phyloP scores from a whole-genome alignment of 805 yeast genomes.

The Tetrapisispora arboricola region DNA sequence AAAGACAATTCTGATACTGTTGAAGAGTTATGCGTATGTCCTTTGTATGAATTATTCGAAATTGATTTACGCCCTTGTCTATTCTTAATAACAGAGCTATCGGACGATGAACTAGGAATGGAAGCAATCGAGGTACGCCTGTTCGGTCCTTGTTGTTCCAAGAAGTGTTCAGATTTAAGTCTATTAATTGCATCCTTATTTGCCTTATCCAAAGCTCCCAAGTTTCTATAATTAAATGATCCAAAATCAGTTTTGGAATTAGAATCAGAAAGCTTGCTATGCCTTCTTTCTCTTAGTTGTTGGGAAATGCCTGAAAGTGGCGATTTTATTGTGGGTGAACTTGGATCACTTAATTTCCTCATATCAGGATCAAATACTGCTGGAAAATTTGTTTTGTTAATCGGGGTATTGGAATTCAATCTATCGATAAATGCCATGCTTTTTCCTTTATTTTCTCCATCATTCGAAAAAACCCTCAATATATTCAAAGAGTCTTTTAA shows the following conservation, averaged over 20 bases:
- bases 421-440: background rate
- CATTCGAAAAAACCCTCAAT: background rate
- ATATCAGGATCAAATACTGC: constrained; percentile 23
- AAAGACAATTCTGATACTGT: constrained; percentile 18
- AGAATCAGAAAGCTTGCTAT: constrained; percentile 62
- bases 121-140: constrained; percentile 29
- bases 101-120: constrained; percentile 31
- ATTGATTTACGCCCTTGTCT: constrained; percentile 11
- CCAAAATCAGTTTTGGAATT: constrained; percentile 74
- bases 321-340: constrained; percentile 30
- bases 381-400: constrained; percentile 18
- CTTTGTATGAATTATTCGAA: constrained; percentile 15
- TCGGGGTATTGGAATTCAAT: background rate
- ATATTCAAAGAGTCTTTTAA: background rate
- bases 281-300: constrained; percentile 57
- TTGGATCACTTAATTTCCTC: constrained; percentile 23
- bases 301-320: constrained; percentile 43
- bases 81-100: constrained; percentile 12
- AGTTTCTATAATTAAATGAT: constrained; percentile 78
- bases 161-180: constrained; percentile 68
- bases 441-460: background rate
- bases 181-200: constrained; percentile 87
- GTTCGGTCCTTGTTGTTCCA: constrained; percentile 23
- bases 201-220: constrained; percentile 84
- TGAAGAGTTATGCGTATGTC: constrained; percentile 8